These are phyloP conservation scores for Raphanus sativus DNA, from an alignment of 345 rosid genomes.

Conservation along the genomic window DNA sequence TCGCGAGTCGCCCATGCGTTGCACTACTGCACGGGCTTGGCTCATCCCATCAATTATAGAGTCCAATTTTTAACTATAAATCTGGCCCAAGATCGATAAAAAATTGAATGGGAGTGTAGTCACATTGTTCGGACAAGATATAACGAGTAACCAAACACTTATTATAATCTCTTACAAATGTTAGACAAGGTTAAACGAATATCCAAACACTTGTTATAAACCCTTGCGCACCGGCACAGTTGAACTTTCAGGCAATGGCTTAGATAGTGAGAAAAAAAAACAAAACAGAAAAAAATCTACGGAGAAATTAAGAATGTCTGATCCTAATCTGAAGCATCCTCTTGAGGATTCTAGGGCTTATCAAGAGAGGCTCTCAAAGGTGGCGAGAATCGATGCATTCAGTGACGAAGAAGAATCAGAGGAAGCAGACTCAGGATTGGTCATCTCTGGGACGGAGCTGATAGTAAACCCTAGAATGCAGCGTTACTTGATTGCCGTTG, in stretches of 20 bases:
- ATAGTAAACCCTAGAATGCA: constrained; percentile 61
- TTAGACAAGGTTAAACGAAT: too few species aligned
- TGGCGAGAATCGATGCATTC: constrained; percentile 46
- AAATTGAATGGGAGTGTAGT: too few species aligned
- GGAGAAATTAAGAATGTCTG: constrained; percentile 41
- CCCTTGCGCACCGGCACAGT: too few species aligned
- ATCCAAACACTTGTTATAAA: too few species aligned
- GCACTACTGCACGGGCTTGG: constrained; percentile 36
- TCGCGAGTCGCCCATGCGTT: constrained; percentile 28
- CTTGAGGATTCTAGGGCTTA: constrained; percentile 6
- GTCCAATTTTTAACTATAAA: neutral
- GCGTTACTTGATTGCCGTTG: constrained; percentile 81
- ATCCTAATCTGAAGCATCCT: constrained; percentile 39
- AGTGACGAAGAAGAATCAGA: constrained; percentile 32
- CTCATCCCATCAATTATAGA: neutral
- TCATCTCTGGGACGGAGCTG: constrained; percentile 24
- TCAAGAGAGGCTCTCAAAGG: constrained; percentile 50
- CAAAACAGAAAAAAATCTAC: too few species aligned
- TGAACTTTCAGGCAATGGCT: too few species aligned
- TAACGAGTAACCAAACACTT: too few species aligned
- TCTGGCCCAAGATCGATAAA: neutral
- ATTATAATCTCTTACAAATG: too few species aligned
- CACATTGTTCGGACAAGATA: too few species aligned
- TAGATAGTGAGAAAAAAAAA: too few species aligned
- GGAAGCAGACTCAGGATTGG: constrained; percentile 11